Conservation (phyloP, 2,329 filamentous ascomycete species). For the Fusarium subtropicale region DNA sequence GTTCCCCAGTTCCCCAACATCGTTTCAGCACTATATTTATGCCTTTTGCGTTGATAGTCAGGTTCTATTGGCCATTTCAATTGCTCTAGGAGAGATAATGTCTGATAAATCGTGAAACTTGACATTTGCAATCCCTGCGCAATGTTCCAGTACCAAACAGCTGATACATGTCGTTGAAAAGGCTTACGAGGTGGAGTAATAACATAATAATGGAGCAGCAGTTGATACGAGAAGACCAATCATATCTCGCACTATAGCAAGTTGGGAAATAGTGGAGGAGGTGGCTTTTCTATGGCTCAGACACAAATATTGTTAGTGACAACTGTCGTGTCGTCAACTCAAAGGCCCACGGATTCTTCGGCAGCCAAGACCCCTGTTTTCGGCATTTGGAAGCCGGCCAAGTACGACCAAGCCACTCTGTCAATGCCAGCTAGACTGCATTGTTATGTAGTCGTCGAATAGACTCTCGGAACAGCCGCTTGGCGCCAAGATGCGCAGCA, state of each 20-base stretch:
- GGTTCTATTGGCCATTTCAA: not conserved
- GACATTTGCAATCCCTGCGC: not conserved
- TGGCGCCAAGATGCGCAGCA: not conserved
- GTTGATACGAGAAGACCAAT: constrained; percentile 3
- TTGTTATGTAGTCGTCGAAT: not conserved
- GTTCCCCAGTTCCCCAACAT: rapidly evolving
- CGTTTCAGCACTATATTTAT: too few relatives aligned
- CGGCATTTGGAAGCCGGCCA: constrained; percentile 3
- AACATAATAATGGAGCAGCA: not conserved
- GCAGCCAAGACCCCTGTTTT: not conserved
- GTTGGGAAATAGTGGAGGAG: not conserved
- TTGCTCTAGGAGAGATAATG: not conserved
- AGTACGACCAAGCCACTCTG: not conserved
- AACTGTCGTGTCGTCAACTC: not conserved
- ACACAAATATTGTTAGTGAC: not conserved
- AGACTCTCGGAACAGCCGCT: not conserved
- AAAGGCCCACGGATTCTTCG: not conserved
- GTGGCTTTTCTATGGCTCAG: not conserved
- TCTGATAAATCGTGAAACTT: not conserved
- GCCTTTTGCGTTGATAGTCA: rapidly evolving
- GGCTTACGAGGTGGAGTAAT: not conserved
- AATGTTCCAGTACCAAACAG: rapidly evolving
- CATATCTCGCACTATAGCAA: not conserved
- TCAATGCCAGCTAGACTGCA: not conserved
- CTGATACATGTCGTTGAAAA: too few relatives aligned